Evolutionary conservation across 179 eudicot species (phyloP).

Genomic region (Spinacia oleracea): DNA sequence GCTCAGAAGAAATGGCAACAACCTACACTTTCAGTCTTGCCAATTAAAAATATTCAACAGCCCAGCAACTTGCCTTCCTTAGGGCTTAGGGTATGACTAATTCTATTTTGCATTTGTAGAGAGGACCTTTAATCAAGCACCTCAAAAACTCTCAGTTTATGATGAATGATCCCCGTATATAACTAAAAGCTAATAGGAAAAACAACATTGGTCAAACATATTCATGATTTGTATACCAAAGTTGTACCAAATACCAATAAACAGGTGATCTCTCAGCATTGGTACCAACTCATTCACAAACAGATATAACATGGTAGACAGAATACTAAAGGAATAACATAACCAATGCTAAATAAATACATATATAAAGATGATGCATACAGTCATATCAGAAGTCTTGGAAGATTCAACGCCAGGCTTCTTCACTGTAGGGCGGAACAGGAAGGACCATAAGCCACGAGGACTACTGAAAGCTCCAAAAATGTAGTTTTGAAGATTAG

Average conservation of each 20-base stretch:
- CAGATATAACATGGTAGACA: neutral
- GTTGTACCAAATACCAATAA: neutral
- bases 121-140: neutral
- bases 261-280: neutral
- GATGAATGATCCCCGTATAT: neutral
- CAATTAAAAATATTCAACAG: neutral
- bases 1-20: neutral
- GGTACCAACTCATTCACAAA: neutral
- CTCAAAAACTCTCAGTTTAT: neutral
- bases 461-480: constrained; percentile 41
- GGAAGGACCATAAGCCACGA: constrained; percentile 73
- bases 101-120: neutral
- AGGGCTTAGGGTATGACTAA: neutral
- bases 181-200: neutral
- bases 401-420: constrained; percentile 43
- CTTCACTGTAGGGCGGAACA: constrained; percentile 49
- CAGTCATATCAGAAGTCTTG: constrained; percentile 37
- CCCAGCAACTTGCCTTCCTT: neutral
- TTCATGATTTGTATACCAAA: neutral
- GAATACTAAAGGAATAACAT: neutral
- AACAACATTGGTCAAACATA: neutral
- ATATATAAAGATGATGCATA: constrained; percentile 37
- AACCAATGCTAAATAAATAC: neutral
- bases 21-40: neutral
- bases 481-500: constrained; percentile 21